Conservation (phyloP, 2,329 filamentous ascomycete genomes). For the Monosporascus sp. region DNA sequence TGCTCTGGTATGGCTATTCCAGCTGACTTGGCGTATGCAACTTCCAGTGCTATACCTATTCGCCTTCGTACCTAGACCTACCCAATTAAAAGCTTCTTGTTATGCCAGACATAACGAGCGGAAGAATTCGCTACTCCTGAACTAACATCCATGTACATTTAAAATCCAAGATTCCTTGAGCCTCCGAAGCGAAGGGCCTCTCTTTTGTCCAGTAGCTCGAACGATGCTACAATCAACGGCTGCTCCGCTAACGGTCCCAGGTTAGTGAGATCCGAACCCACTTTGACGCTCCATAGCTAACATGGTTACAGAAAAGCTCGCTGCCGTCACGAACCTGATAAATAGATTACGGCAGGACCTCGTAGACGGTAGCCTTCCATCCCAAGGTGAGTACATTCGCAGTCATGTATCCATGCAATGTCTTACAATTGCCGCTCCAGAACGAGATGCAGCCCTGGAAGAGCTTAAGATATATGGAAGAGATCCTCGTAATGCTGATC, state of each 20-base stretch:
- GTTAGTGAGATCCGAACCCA: constrained; percentile 26
- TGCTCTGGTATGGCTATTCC: no score
- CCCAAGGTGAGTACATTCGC: constrained; percentile 48
- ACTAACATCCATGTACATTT: no score
- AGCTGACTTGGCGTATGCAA: no score
- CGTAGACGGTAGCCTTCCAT: constrained; percentile 49
- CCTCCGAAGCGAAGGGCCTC: constrained; percentile 1
- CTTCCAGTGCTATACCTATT: no score
- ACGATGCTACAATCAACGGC: constrained; percentile 9
- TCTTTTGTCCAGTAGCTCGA: constrained; percentile 12
- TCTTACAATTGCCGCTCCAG: constrained; percentile 34
- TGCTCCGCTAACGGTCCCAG: constrained; percentile 32
- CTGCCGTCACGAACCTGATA: constrained; percentile 62
- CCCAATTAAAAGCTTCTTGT: no score
- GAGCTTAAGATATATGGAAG: constrained; percentile 76
- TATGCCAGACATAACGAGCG: no score
- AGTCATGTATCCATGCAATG: neutral
- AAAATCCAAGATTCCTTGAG: no score
- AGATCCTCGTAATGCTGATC: constrained; percentile 64
- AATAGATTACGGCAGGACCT: constrained; percentile 58
- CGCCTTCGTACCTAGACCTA: no score
- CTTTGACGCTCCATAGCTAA: constrained; percentile 6
- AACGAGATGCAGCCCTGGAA: constrained; percentile 56
- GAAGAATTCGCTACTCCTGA: no score
- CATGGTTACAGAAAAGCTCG: constrained; percentile 52